Percentiles rank a stretch among this genome's conserved stretches.
phyloP scores from a whole-genome alignment of 768 basidiomycete genomes.

The Gymnopilus dilepis region DNA sequence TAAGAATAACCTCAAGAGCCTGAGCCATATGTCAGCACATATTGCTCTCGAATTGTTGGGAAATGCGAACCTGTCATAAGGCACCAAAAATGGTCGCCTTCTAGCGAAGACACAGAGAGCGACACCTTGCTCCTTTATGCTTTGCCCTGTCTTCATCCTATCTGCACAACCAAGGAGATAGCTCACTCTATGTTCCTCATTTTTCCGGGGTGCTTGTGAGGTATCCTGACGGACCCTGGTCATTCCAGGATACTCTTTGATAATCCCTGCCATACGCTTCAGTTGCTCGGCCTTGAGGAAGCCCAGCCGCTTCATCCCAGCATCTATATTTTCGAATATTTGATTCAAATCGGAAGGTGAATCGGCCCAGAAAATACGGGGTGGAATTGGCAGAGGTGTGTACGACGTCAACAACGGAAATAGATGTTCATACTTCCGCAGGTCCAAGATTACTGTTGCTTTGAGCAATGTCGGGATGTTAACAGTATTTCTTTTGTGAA shows the following conservation, averaged over 20 bases:
- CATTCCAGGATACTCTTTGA: slow-evolving; percentile 23
- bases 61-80: slow-evolving; percentile 29
- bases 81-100: slow-evolving; percentile 28
- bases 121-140: slow-evolving; percentile 17
- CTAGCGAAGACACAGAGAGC: slow-evolving; percentile 25
- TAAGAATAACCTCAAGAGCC: slow-evolving; percentile 29
- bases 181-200: slow-evolving; percentile 23
- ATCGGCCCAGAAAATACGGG: background rate
- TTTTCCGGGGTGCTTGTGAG: slow-evolving; percentile 23
- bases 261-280: slow-evolving; percentile 24
- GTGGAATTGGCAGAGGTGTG: background rate
- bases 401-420: slow-evolving; percentile 9
- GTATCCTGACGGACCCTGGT: slow-evolving; percentile 18
- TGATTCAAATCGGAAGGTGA: background rate
- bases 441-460: slow-evolving; percentile 16
- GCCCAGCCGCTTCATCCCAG: slow-evolving; percentile 26
- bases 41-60: background rate
- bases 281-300: slow-evolving; percentile 27
- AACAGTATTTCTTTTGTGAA: background rate
- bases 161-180: slow-evolving; percentile 14
- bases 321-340: slow-evolving; percentile 24
- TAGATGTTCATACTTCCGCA: slow-evolving; percentile 18
- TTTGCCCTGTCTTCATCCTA: slow-evolving; percentile 24
- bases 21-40: background rate
- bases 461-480: slow-evolving; percentile 13